Base-by-base conservation (phyloP, 2,329 filamentous ascomycete species). In the Arthrinium puccinioides region DNA sequence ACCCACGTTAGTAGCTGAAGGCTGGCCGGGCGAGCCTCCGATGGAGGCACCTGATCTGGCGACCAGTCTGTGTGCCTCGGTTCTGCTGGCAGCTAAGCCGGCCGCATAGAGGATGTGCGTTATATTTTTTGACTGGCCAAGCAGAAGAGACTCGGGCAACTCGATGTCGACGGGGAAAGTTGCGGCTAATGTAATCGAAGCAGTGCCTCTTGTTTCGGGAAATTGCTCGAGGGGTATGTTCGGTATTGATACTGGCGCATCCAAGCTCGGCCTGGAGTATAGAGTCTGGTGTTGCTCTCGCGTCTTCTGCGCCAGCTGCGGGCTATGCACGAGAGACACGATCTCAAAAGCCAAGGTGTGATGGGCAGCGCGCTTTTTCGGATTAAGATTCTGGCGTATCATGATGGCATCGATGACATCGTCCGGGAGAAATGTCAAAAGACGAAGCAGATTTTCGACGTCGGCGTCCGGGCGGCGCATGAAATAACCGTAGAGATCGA, bases 401-500 rank as follows among this genome's bases (percentile, higher is more conserved):
- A 97, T 84, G 36, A 85, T 59, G 11, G 66, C 52, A 4, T 69
- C 54, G 46, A 98, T 94, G n/a, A 77, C 59, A 7, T 70, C 54
- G 3, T 85, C 50, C 1, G 90, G 84, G 25, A 95, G 61, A 56
- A 98, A 95, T 0, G 92, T 98, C 56, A 98, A 88, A 16, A 95
- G 74, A 55, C 86, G 90, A 27, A 98, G 70, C 44, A 94, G 83
- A 21, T 70, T 74, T 59, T 88, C 84, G 4, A 97, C 79, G 37
- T 94, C 84, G 9, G 75, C 74, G 54, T 98, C 92, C 1, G 88
- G 70, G 0, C 84, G 82, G 35, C 87, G 78, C 45, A 96, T 70
- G 51, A 97, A 92, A 67, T 90, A 96, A 57, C 89, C 70, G 57
- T 97, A 97, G 1, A 97, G 70, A 40, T 97, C 87, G 53, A 90